Base-by-base conservation (phyloP, 305 asterid genomes). In the Solanum hybrid region DNA sequence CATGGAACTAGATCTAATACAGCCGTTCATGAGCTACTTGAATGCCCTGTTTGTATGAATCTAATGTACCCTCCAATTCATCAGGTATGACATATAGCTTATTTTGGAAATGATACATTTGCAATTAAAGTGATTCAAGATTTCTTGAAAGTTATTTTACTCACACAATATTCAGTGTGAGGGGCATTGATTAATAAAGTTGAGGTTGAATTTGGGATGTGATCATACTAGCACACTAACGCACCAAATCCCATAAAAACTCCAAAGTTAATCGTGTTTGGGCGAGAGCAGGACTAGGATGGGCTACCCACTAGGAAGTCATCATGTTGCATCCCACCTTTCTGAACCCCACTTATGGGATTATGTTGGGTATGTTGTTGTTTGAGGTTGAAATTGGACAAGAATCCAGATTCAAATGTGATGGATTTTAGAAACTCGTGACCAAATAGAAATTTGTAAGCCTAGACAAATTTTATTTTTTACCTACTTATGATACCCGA, bases 51-150 rank as follows among this genome's bases (percentile, higher is more conserved):
- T 76, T 96, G 98, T 91, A 77, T 94, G 93, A 93, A 93, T 89
- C 90, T 92, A 73, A 95, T 96, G 98, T 93, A 94, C 93, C 98
- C 98, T 85, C 99, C 98, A 38, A 96, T 96, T 93, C 98, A 94
- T 92, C 98, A 96, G 95, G 99, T 95, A 64, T 29, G 32, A 1
- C 34, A 73, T 42, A 24, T 45, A 77, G 71, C 71, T 40, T 81
- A 81, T 51, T 45, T 81, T 27, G 73, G 19, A 82, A 35, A 45
- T 84, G 87, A 3, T 7, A 60, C 26, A 56, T 32, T 15, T 75
- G 75, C 64, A 82, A 72, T 64, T 85, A 38, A 87, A 88, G 42
- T 85, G 19, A 76, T 76, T 79, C 79, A 38, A 78, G 77, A 87
- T 86, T 56, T 24, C 51, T 45, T n/a, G 40, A 24, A 75, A 73